These are phyloP conservation scores for Cladorrhinum sp. DNA, from an alignment of 2,329 filamentous ascomycete species.

Conservation along the genomic window DNA sequence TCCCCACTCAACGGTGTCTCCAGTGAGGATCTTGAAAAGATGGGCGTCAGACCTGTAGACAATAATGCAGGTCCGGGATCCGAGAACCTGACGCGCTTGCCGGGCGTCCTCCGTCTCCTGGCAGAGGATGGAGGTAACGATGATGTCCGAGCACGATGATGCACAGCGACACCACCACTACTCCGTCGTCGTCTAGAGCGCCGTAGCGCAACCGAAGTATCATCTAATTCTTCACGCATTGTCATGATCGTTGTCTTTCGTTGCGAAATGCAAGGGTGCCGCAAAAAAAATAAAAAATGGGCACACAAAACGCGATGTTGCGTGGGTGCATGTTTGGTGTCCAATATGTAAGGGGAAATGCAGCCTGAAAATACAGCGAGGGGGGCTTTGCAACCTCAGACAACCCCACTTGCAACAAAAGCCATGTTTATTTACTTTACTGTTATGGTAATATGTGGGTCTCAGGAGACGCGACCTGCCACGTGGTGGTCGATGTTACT, in stretches of 20 bases:
- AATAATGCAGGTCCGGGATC: conserved; percentile 49
- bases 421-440: conserved; percentile 10
- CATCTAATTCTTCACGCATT: conserved; percentile 41
- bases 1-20: conserved; percentile 33
- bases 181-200: conserved; percentile 47
- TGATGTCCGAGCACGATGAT: conserved; percentile 12
- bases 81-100: conserved; percentile 57
- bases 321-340: too few species aligned
- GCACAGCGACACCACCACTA: background rate
- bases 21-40: conserved; percentile 48
- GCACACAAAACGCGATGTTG: too few species aligned
- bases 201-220: conserved; percentile 55
- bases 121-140: conserved; percentile 5
- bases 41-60: conserved; percentile 58
- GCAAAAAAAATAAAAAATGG: too few species aligned
- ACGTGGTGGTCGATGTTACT: too few species aligned
- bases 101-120: conserved; percentile 29
- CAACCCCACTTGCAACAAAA: background rate
- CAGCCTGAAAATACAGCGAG: background rate
- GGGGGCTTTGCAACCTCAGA: background rate
- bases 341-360: background rate
- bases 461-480: background rate
- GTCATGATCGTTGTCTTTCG: too few species aligned
- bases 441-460: background rate
- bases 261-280: background rate